Evolutionary conservation across 2,329 filamentous ascomycete genomes (phyloP), one percentile per base, ranked within the genome.

Genomic region (Hymenoscyphus fraxineus): DNA sequence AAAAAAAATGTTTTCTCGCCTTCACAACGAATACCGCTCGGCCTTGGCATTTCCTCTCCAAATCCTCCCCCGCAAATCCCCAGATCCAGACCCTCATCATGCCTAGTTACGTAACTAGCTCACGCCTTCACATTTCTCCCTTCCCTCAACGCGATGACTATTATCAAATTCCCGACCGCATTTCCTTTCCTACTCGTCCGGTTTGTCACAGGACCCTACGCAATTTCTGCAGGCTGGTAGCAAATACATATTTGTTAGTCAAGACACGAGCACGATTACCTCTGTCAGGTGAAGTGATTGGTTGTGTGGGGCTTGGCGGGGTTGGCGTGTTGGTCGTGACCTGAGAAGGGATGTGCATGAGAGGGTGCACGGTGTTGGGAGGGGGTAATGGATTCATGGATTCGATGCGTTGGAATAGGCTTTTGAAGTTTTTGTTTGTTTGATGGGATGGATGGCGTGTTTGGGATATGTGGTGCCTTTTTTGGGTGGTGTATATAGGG

Each of bases 311-410:
- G 44, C 44, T 51, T 51, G 44, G 44, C 44, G 44, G 44, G n/a
- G 58, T 40, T 40, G 22, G 40, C 15, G 7, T 60, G 59, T 44
- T n/a, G 22, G 40, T 27, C 44, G 44, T 51, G 44, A 27, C 44
- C 44, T 51, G 40, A 41, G 41, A 47, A 60, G 47, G 32, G 35
- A n/a, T 12, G 47, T 40, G 27, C 27, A 27, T 27, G 27, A 27
- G 27, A 27, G 27, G 57, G 16, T 58, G 27, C 32, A 35, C 56
- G 27, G 32, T 22, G 31, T 58, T 10, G 9, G 56, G n/a, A 22
- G 56, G 56, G 56, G 56, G 27, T 58, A 35, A 58, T 58, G 13
- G 56, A 38, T 38, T 35, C 56, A 35, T 58, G 56, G 56, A n/a
- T 7, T 59, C 1, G 22, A 6, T 32, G 31, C 19, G 16, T 19